Percentiles rank a stretch among this genome's conserved stretches.
phyloP scores from a whole-genome alignment of 75 land plant genomes.

The Pinus taeda region DNA sequence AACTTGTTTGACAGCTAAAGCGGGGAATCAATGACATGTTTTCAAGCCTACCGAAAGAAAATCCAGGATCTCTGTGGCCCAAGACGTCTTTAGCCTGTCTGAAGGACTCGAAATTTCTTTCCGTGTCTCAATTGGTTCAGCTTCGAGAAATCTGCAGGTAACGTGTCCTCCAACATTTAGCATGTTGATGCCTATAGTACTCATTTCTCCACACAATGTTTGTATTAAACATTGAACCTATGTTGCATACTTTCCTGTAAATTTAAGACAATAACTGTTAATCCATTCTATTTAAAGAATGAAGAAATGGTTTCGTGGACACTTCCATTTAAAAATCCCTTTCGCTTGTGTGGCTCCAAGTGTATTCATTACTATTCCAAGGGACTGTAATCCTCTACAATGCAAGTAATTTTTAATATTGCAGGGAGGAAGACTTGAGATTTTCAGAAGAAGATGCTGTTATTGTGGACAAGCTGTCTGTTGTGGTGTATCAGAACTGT shows the following conservation, averaged over 20 bases:
- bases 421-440: slow-evolving; percentile 21
- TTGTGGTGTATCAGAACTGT: slow-evolving; percentile 27
- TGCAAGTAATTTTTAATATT: neutral
- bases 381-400: no score
- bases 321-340: no score
- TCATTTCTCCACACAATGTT: neutral
- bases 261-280: no score
- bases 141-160: slow-evolving; percentile 32
- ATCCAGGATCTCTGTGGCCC: slow-evolving; percentile 39
- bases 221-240: neutral
- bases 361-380: no score
- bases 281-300: no score
- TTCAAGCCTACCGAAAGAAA: slow-evolving; percentile 19
- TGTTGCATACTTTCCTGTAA: no score
- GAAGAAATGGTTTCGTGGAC: no score
- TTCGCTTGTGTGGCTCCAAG: no score
- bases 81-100: slow-evolving; percentile 29
- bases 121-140: slow-evolving; percentile 12
- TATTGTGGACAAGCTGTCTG: slow-evolving; percentile 20
- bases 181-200: no score
- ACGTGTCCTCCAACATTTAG: neutral
- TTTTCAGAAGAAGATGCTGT: slow-evolving; percentile 15
- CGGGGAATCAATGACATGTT: neutral
- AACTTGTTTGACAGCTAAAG: slow-evolving; percentile 16
- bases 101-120: slow-evolving; percentile 13